Evolutionary conservation across 2,329 filamentous ascomycete species (phyloP), one percentile per base, ranked within the genome.

Genomic region (Tricladium varicosporioides): DNA sequence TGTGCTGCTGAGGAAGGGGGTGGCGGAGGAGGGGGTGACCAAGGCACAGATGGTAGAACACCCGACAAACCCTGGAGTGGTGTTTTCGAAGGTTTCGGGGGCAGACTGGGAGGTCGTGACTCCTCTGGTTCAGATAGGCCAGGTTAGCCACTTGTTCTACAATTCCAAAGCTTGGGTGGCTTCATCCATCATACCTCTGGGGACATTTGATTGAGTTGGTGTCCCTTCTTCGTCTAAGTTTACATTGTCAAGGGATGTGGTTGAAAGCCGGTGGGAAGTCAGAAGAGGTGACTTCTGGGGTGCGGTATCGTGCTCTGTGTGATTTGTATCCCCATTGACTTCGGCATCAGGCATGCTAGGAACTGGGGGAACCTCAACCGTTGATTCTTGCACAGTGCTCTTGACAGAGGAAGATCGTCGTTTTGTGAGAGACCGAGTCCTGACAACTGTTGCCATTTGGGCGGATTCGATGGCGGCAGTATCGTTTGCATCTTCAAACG

Each of bases 401-500:
- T 63, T 64, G 19, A 55, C 48, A n/a, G 67, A 66, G 48, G 65
- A 73, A 47, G 68, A 74, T 51, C 74, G 73, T 46, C 73, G 74
- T 62, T 75, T 74, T 49, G 78, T 80, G 57, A 70, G 58, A 36
- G 67, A 70, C 43, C 68, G 63, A 22, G 65, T 67, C 47, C 60
- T 61, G 46, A 67, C 65, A 8, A 63, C 55, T 9, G 63, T 63
- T 50, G 59, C 52, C 8, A 54, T 50, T 22, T 51, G 57, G 22
- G 61, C 56, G 22, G 57, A 44, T 50, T 66, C 64, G 16, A 62
- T 59, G 10, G 54, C 54, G 53, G 65, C 56, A 8, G 65, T 82
- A 72, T 90, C 88, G 65, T 84, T 76, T 54, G 90, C 91, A 78
- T 96, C 91, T 75, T 96, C 91, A 69, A 95, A 96, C 14, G 82